phyloP scores from a whole-genome alignment of 2,329 filamentous ascomycete species.

The Coleophoma crateriformis region DNA sequence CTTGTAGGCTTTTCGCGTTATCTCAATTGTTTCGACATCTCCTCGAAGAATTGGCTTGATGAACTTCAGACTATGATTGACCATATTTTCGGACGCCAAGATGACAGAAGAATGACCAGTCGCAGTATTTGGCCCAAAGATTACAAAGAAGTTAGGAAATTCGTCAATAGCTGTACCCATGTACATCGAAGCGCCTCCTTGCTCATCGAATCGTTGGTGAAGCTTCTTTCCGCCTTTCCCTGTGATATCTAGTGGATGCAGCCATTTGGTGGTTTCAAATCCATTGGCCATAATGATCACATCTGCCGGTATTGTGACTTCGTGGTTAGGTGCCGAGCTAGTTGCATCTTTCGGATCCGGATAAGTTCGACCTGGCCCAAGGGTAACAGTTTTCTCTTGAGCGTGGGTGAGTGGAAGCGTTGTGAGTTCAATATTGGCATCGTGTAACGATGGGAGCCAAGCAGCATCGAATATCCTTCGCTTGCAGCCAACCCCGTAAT shows the following conservation, averaged over 20 bases:
- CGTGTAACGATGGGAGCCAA: slow-evolving; percentile 43
- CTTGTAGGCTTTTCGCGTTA: slow-evolving; percentile 41
- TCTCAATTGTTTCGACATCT: slow-evolving; percentile 36
- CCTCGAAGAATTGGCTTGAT: slow-evolving; percentile 44
- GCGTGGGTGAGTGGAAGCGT: slow-evolving; percentile 43
- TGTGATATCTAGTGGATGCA: slow-evolving; percentile 45
- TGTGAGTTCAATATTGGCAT: slow-evolving; percentile 45
- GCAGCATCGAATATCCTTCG: slow-evolving; percentile 45
- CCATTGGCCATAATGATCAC: slow-evolving; percentile 54
- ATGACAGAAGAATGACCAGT: slow-evolving; percentile 54
- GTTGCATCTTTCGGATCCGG: slow-evolving; percentile 23
- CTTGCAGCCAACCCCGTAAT: slow-evolving; percentile 53
- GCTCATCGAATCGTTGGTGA: slow-evolving; percentile 45
- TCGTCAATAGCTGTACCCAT: slow-evolving; percentile 50
- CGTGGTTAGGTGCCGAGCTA: slow-evolving; percentile 20
- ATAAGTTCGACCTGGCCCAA: slow-evolving; percentile 44
- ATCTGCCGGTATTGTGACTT: slow-evolving; percentile 43
- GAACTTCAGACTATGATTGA: slow-evolving; percentile 48
- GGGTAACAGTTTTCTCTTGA: slow-evolving; percentile 38
- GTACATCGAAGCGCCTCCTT: slow-evolving; percentile 53
- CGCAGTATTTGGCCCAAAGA: slow-evolving; percentile 53
- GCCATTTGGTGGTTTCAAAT: slow-evolving; percentile 47
- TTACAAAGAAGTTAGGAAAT: slow-evolving; percentile 55
- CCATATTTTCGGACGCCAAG: slow-evolving; percentile 49
- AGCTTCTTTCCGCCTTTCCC: slow-evolving; percentile 42